Base-by-base conservation (phyloP, 2,329 filamentous ascomycete species). In the Aureobasidium zeae region DNA sequence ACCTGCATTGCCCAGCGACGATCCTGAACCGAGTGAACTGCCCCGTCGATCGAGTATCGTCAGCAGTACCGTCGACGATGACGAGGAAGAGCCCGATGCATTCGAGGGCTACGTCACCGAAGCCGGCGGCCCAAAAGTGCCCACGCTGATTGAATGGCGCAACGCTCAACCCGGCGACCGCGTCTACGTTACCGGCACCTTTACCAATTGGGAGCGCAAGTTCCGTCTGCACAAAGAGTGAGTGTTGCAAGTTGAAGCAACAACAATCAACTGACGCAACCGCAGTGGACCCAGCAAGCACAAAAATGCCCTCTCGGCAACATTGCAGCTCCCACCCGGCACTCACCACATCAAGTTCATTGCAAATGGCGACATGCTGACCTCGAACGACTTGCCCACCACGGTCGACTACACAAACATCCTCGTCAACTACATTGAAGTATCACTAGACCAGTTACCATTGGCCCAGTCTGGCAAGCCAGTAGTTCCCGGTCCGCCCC, bases 371-470 rank as follows among this genome's bases (percentile, higher is more conserved):
- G 81, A 89, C 57, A 87, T 11, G 91, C 86, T 12, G 79, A 84
- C 48, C 13, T 48, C 46, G 9, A 30, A 29, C 13, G 33, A 42
- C 30, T 42, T 48, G 32, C 89, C 91, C 11, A 96, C 91, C 0
- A 94, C 91, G 2, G 91, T 98, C 47, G 91, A 98, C 62, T 95
- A 93, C 62, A 93, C 87, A 51, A 96, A 96, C 67, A 94, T 94
- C 59, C 72, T 98, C 13, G 89, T 98, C 64, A 98, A 98, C 66
- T 98, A 96, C 61, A 86, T 98, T 57, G 91, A 98, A 67, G 84
- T 96, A 49, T 85, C 76, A 55, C 78, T 85, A 25, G 81, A 87
- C 45, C 82, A 88, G 56, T 64, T 80, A 21, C 69, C 70, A 9
- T 17, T 22, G 12, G 36, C 21, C 57, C 60, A 19, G 56, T 44